Base-by-base conservation (phyloP, 768 basidiomycete genomes). In the Butyriboletus loyo region DNA sequence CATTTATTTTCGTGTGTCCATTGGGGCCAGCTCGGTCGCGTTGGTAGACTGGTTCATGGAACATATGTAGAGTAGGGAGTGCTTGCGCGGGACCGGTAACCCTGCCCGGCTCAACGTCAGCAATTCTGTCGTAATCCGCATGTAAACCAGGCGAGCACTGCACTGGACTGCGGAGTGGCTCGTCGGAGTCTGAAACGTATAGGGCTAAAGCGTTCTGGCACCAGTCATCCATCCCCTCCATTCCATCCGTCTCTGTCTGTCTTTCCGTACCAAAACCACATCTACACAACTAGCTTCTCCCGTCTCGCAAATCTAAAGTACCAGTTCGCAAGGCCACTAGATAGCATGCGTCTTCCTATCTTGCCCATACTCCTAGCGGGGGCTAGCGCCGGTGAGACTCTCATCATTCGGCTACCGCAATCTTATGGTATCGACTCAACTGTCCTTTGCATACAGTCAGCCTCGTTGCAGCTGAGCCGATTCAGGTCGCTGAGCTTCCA, bases 391-490 rank as follows among this genome's bases (percentile, higher is more conserved):
- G 68, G 71, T 72, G 49, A 50, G 71, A 39, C 42, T n/a, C n/a
- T n/a, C n/a, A 21, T 47, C 4, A 31, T 53, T 39, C 46, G 24
- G 35, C 21, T 22, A 31, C 22, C 28, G 21, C 19, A 19, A 45
- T 44, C 32, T 13, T 17, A 3, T 15, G 30, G 32, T 45, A n/a
- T 37, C 27, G 28, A 50, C 52, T 49, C 38, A 27, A 44, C 42
- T 4, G 34, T 52, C 28, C 40, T 44, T 32, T 32, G 2, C 39
- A 5, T 50, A 66, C 54, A 58, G 68, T 56, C 47, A 49, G 53
- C 27, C 72, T 78, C 57, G 81, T 75, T 45, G 61, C 67, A 43
- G 79, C 82, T 36, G 75, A 72, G 54, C 82, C 84, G 42, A 65
- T 85, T 54, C 72, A 79, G 21, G 70, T 84, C 37, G 58, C 82